phyloP scores from a whole-genome alignment of 2,329 filamentous ascomycete species.

The Exophiala calicioides region DNA sequence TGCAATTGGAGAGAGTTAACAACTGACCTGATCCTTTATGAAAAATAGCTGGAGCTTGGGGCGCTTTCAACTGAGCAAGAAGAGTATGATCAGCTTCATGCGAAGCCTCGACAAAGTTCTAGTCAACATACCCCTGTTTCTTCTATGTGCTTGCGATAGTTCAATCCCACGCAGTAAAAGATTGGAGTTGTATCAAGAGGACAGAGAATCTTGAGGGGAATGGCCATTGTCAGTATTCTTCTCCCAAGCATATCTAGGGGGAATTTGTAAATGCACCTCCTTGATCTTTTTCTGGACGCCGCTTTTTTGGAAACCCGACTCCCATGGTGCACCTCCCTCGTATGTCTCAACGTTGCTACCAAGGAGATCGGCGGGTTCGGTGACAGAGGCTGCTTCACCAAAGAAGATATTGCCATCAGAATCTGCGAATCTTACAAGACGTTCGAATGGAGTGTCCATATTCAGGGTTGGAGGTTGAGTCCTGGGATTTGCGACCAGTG shows the following conservation, averaged over 20 bases:
- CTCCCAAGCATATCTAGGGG: no score
- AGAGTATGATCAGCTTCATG: not conserved
- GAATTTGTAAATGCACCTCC: slow-evolving; percentile 33
- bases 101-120: no score
- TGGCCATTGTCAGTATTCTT: no score
- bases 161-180: slow-evolving; percentile 22
- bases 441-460: no score
- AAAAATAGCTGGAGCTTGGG: slow-evolving; percentile 43
- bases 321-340: not conserved
- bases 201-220: slow-evolving; percentile 49
- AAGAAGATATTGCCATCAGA: no score
- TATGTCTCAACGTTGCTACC: not conserved
- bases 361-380: not conserved
- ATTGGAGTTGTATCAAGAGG: slow-evolving; percentile 33
- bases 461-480: no score
- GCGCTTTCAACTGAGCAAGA: slow-evolving; percentile 31
- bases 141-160: slow-evolving; percentile 23
- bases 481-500: no score
- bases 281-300: not conserved
- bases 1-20: no score
- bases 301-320: not conserved
- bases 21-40: no score
- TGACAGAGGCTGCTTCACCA: slow-evolving; percentile 5
- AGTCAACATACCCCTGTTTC: slow-evolving; percentile 23
- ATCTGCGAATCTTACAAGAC: no score